A percentile compares a stretch with the other conserved stretches of the same genome.
Evolutionary conservation across 2,329 filamentous ascomycete genomes (phyloP).

Genomic region (Fusarium mangiferae): DNA sequence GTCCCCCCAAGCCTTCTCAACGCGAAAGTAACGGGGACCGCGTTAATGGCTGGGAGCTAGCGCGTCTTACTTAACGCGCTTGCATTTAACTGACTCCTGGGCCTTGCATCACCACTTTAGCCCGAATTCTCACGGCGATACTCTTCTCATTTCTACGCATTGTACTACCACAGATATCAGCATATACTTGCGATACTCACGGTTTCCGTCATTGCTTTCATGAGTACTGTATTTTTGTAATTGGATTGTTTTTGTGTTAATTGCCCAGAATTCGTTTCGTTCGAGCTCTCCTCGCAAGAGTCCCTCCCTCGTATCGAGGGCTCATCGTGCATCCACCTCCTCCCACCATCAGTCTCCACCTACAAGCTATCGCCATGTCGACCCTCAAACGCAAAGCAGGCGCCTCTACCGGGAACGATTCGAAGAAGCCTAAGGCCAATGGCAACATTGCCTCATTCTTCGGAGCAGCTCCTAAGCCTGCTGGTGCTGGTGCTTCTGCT

Average conservation of each 20-base stretch:
- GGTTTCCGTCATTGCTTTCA: background rate
- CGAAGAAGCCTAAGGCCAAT: slow-evolving; percentile 79
- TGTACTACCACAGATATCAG: background rate
- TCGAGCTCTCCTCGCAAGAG: slow-evolving; percentile 15
- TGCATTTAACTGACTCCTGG: slow-evolving; percentile 20
- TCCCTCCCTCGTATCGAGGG: slow-evolving; percentile 25
- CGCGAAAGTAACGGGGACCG: slow-evolving; percentile 40
- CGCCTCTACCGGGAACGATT: slow-evolving; percentile 57
- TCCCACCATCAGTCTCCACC: slow-evolving; percentile 29
- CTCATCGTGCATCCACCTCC: slow-evolving; percentile 34
- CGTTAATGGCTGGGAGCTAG: slow-evolving; percentile 31
- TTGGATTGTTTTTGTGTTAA: background rate
- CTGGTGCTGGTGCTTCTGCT: slow-evolving; percentile 44
- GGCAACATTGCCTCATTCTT: slow-evolving; percentile 93
- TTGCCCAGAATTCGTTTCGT: slow-evolving; percentile 31
- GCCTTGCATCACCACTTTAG: slow-evolving; percentile 32
- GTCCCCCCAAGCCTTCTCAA: slow-evolving; percentile 16
- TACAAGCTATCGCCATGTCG: slow-evolving; percentile 55
- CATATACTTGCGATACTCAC: background rate
- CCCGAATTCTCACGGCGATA: slow-evolving; percentile 12
- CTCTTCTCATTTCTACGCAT: slow-evolving; percentile 8
- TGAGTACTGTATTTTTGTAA: background rate
- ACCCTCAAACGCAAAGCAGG: slow-evolving; percentile 75
- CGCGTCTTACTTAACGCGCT: slow-evolving; percentile 39
- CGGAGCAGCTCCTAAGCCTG: slow-evolving; percentile 68